Evolutionary conservation across 1,139 yeast species (phyloP).

Genomic region (Nadsonia commutata): DNA sequence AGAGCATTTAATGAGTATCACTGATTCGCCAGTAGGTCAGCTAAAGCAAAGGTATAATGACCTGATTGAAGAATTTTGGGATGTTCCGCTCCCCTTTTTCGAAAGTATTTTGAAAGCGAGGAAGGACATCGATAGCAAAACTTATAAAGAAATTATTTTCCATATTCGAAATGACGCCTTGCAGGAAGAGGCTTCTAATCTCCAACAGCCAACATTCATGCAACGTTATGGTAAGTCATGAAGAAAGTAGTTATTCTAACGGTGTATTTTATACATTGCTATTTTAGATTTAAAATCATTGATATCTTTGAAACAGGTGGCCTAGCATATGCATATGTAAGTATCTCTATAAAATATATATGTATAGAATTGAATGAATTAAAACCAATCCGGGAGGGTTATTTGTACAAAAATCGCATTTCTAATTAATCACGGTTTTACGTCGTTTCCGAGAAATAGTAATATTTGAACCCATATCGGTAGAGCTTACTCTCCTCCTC

Average conservation of each 20-base stretch:
- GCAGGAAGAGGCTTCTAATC: slow-evolving; percentile 15
- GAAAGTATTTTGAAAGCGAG: slow-evolving; percentile 25
- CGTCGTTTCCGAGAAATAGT: too few relatives aligned
- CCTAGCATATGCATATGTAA: too few relatives aligned
- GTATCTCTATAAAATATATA: not conserved
- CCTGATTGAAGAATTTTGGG: slow-evolving; percentile 54
- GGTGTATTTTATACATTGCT: too few relatives aligned
- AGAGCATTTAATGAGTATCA: slow-evolving; percentile 59
- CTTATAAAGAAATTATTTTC: slow-evolving; percentile 21
- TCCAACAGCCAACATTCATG: slow-evolving; percentile 13
- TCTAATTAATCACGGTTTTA: too few relatives aligned
- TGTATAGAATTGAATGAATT: too few relatives aligned
- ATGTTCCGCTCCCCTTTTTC: slow-evolving; percentile 28
- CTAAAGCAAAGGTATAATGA: slow-evolving; percentile 45
- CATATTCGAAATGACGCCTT: slow-evolving; percentile 20
- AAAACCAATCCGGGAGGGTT: too few relatives aligned
- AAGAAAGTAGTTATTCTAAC: too few relatives aligned
- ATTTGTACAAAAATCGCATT: too few relatives aligned
- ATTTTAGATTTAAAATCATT: too few relatives aligned
- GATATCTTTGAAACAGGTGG: too few relatives aligned
- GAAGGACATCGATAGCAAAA: slow-evolving; percentile 23
- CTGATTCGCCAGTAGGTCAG: slow-evolving; percentile 37
- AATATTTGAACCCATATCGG: too few relatives aligned
- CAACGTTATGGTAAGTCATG: slow-evolving; percentile 12
- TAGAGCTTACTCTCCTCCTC: too few relatives aligned